Base-by-base conservation (phyloP, 768 basidiomycete species). In the Termitomyces heimii region DNA sequence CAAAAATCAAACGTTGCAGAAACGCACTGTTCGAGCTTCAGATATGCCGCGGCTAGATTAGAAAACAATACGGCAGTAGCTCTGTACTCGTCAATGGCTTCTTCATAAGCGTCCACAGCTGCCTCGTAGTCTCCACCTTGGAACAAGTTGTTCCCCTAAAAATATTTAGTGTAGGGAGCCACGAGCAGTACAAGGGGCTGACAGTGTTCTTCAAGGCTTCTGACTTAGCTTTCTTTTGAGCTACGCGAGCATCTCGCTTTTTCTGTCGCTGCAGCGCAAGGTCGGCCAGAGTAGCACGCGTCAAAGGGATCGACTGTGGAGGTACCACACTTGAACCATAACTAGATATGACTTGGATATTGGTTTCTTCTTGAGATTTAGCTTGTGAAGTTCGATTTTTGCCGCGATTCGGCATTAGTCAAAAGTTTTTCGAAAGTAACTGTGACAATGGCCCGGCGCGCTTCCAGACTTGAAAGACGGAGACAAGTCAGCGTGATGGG, bases 1-100 rank as follows among this genome's bases (percentile, higher is more conserved):
- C n/a, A 20, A 1, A 40, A 48, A 20, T 12, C 22, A 20, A n/a
- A 28, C 43, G 20, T 52, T 34, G 5, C 29, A 16, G n/a, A 43
- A 31, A 47, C 45, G 56, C 70, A 56, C 59, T 73, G 69, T 67
- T 68, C 62, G 2, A 75, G 58, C 56, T 76, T 76, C 9, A 76
- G 55, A 55, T 73, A 73, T 0, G 69, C 68, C 2, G 67, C 72
- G 34, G 74, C 69, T 13, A 76, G 63, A 51, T 72, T 71, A 43
- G 75, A 71, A 56, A 70, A 65, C 32, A 75, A 67, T 0, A 63
- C 61, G 5, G 71, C 65, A 43, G 75, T 73, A 13, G 70, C 67
- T n/a, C 70, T 68, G 60, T 68, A 68, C 2, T 69, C 42, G 4
- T 64, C 62, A 24, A 72, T 68, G 0, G 71, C 71, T 12, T 57